Evolutionary conservation across 2,329 filamentous ascomycete genomes (phyloP).

Genomic region (Mycogone perniciosa): DNA sequence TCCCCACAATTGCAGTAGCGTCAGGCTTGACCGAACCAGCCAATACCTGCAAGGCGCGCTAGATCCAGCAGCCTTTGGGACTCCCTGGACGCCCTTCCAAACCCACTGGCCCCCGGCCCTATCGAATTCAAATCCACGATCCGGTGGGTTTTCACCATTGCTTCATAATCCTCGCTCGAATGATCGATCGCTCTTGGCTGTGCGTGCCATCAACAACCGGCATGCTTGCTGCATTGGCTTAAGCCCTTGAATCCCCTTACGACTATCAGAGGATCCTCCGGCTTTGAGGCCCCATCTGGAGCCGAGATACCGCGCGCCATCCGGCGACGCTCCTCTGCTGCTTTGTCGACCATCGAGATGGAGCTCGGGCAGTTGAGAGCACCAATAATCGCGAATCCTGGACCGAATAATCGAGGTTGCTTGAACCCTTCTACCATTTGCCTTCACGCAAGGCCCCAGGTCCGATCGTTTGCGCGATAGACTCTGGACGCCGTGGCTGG

Average conservation of each 20-base stretch:
- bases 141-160: slow-evolving; percentile 6
- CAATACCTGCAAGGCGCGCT: slow-evolving; percentile 13
- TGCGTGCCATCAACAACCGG: slow-evolving; percentile 2
- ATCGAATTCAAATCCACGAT: slow-evolving; percentile 9
- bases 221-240: slow-evolving; percentile 4
- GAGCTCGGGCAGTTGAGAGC: slow-evolving; percentile 11
- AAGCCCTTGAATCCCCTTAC: slow-evolving; percentile 1
- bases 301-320: slow-evolving; percentile 9
- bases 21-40: slow-evolving; percentile 13
- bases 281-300: background rate
- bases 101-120: slow-evolving; percentile 7
- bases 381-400: slow-evolving; percentile 4
- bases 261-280: background rate
- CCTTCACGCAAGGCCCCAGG: background rate
- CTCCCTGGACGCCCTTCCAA: slow-evolving; percentile 9
- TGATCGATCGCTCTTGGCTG: slow-evolving; percentile 5
- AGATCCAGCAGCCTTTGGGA: slow-evolving; percentile 12
- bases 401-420: background rate
- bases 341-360: slow-evolving; percentile 13
- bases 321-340: slow-evolving; percentile 7
- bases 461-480: slow-evolving; percentile 10
- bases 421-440: background rate
- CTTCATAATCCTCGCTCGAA: slow-evolving; percentile 5
- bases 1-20: slow-evolving; percentile 10
- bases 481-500: slow-evolving; percentile 12